These are phyloP conservation scores for Podila epigama DNA, from an alignment of 192 early-diverging fungal genomes.

Conservation along the genomic window DNA sequence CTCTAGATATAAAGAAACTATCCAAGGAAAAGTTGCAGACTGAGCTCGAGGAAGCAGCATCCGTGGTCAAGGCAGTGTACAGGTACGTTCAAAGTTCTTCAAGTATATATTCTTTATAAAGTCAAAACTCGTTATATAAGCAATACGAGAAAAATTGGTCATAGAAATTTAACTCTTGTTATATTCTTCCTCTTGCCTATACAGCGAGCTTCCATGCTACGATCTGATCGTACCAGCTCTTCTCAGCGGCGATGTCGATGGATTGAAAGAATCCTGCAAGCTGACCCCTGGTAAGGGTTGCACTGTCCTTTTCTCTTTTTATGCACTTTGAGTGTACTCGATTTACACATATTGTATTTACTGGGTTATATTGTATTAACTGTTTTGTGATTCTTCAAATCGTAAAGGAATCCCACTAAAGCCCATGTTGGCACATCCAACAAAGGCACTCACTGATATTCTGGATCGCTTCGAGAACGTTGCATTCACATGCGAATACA, in stretches of 20 bases:
- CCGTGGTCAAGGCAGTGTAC: conserved; percentile 63
- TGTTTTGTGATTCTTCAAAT: not conserved
- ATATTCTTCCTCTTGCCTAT: not conserved
- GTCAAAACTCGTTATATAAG: not conserved
- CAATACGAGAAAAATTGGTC: too few species aligned
- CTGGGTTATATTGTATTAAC: not conserved
- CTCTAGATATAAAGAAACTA: conserved; percentile 45
- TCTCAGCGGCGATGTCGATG: conserved; percentile 75
- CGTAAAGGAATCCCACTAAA: conserved; percentile 91
- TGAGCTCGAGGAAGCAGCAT: conserved; percentile 56
- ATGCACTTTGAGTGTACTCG: too few species aligned
- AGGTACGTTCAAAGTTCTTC: conserved; percentile 20
- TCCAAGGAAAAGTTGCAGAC: conserved; percentile 33
- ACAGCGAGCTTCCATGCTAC: conserved; percentile 92
- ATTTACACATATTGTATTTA: not conserved
- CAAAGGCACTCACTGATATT: conserved; percentile 91
- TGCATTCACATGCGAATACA: conserved; percentile 97
- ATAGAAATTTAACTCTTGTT: not conserved
- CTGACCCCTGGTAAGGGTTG: conserved; percentile 76
- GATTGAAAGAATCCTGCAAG: conserved; percentile 80
- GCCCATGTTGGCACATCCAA: conserved; percentile 99
- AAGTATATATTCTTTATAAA: not conserved
- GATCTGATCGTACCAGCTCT: conserved; percentile 90
- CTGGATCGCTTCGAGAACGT: conserved; percentile 92
- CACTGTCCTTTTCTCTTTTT: too few species aligned